phyloP scores from a whole-genome alignment of 257 asterid species.

The Gardenia jasminoides region DNA sequence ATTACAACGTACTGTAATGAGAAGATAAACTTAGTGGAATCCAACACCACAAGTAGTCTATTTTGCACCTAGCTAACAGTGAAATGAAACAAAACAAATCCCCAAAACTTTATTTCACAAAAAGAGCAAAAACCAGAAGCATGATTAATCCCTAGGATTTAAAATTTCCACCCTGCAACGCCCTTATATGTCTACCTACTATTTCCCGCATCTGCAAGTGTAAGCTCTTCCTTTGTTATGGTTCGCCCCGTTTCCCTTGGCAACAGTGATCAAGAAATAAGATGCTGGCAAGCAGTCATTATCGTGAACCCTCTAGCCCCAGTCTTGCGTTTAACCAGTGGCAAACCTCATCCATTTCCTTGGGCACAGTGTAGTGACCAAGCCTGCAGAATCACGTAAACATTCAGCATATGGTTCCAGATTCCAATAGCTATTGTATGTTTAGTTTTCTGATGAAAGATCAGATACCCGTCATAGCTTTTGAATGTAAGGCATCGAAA shows the following conservation, averaged over 20 bases:
- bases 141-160: constrained; percentile 15
- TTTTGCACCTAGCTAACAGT: neutral
- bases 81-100: neutral
- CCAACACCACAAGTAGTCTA: constrained; percentile 11
- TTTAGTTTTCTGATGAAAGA: constrained; percentile 3
- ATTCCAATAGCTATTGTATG: neutral
- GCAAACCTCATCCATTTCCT: constrained; percentile 91
- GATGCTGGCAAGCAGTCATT: neutral
- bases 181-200: constrained; percentile 18
- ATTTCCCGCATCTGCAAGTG: constrained; percentile 11
- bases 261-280: constrained; percentile 16
- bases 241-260: constrained; percentile 22
- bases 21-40: constrained; percentile 16
- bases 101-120: constrained; percentile 18
- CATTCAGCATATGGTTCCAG: constrained; percentile 3
- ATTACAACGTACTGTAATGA: neutral
- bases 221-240: constrained; percentile 36
- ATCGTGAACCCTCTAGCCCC: constrained; percentile 46
- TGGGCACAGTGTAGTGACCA: constrained; percentile 87
- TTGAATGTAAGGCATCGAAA: constrained; percentile 61
- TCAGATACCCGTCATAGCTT: constrained; percentile 65
- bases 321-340: constrained; percentile 62
- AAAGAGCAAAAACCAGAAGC: constrained; percentile 16
- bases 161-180: constrained; percentile 10
- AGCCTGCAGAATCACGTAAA: constrained; percentile 43